Percentiles rank a stretch among this genome's conserved stretches.
phyloP scores from a whole-genome alignment of 495 filamentous ascomycete species.

The Aspergillus bridgeri region DNA sequence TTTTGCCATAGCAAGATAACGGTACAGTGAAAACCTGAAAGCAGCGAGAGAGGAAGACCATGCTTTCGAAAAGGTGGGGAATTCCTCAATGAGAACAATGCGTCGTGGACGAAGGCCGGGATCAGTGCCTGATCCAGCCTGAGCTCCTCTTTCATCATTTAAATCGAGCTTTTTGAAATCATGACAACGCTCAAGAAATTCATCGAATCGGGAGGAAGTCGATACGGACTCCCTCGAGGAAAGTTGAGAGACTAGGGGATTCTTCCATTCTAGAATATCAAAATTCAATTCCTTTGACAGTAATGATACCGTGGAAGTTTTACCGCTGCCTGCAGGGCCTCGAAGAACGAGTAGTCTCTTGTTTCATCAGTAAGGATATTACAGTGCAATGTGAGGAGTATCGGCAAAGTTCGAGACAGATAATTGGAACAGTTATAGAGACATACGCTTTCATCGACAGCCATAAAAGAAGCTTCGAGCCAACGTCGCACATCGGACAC shows the following conservation, averaged over 20 bases:
- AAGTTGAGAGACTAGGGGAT: conserved; percentile 61
- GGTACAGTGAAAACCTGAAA: conserved; percentile 71
- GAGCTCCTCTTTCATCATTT: conserved; percentile 5
- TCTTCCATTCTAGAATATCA: conserved; percentile 86
- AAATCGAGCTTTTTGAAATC: conserved; percentile 75
- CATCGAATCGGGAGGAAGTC: conserved; percentile 75
- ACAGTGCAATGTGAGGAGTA: background rate
- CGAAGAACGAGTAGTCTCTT: conserved; percentile 79
- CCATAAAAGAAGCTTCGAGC: conserved; percentile 69
- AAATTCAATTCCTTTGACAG: conserved; percentile 69
- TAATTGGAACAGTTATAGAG: background rate
- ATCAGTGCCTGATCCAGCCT: background rate
- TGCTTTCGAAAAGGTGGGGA: conserved; percentile 75
- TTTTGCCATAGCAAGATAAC: conserved; percentile 58
- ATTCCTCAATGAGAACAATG: conserved; percentile 88
- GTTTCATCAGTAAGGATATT: conserved; percentile 10
- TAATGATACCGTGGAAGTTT: conserved; percentile 79
- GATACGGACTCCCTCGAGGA: conserved; percentile 58
- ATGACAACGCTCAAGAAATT: conserved; percentile 77
- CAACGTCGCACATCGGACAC: conserved; percentile 79
- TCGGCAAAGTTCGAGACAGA: background rate
- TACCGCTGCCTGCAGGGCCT: conserved; percentile 89
- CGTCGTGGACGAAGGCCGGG: conserved; percentile 32
- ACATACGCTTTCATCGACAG: conserved; percentile 45
- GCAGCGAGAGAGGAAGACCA: conserved; percentile 63